Percentiles rank a stretch among this genome's conserved stretches.
Conservation (phyloP, 352 stramenopile genomes). For the Globisporangium okanoganense region DNA sequence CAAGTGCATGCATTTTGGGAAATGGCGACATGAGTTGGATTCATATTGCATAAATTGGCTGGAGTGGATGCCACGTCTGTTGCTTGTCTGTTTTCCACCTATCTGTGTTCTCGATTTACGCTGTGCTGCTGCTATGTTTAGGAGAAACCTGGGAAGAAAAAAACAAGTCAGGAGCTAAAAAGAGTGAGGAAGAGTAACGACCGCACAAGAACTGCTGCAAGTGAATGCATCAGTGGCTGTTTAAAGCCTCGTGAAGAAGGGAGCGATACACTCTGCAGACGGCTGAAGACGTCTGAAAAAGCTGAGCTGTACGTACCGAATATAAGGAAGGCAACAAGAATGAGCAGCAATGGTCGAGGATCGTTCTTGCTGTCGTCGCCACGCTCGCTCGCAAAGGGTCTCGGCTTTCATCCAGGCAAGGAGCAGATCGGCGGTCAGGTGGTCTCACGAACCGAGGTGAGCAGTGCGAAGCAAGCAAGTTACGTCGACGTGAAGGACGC, state of each 20-base stretch:
- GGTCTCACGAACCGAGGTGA: not conserved
- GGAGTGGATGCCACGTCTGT: not conserved
- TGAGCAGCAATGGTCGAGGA: conserved; percentile 6
- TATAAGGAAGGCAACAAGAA: not conserved
- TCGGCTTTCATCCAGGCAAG: conserved; percentile 12
- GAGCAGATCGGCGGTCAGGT: conserved; percentile 14
- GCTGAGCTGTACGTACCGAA: not conserved
- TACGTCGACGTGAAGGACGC: not conserved
- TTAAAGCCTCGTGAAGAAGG: not conserved
- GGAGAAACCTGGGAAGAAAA: not conserved
- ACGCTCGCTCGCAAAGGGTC: conserved; percentile 12
- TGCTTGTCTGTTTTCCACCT: not conserved
- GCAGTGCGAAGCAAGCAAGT: not conserved
- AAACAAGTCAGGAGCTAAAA: not conserved
- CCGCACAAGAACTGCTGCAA: not conserved
- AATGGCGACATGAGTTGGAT: conserved; percentile 4
- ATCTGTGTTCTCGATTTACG: not conserved
- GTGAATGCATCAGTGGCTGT: not conserved
- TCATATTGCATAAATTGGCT: not conserved
- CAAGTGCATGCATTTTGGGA: conserved; percentile 5
- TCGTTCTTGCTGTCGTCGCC: conserved; percentile 19
- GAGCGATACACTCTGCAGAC: not conserved
- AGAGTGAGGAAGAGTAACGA: not conserved
- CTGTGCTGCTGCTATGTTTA: conserved; percentile 2
- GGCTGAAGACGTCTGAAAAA: not conserved